A percentile compares a stretch with the other conserved stretches of the same genome.
phyloP scores from a whole-genome alignment of 192 early-diverging fungal genomes.

The Mortierella hygrophila region DNA sequence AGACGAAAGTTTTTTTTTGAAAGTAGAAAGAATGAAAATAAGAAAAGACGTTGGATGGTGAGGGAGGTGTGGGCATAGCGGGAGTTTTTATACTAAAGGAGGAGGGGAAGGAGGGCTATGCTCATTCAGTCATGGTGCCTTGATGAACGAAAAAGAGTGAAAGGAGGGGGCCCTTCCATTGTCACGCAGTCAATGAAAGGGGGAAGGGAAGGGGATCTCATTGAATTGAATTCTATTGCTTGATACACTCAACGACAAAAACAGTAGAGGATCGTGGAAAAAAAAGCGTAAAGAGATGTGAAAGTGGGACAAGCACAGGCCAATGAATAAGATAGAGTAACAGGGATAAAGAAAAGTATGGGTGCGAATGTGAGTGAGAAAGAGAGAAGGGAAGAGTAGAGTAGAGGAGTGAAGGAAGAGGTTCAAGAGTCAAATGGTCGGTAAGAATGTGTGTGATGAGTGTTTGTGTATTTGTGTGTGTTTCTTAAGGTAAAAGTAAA shows the following conservation, averaged over 20 bases:
- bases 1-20: not conserved
- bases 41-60: not conserved
- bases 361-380: not conserved
- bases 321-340: not conserved
- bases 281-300: not conserved
- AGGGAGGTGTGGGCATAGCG: not conserved
- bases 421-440: too few relatives aligned
- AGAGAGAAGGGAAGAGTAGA: not conserved
- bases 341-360: not conserved
- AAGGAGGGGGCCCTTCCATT: not conserved
- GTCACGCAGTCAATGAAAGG: not conserved
- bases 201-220: not conserved
- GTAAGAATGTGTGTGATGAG: not conserved
- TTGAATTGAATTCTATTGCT: not conserved
- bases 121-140: not conserved
- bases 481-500: not conserved
- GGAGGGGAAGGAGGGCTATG: not conserved
- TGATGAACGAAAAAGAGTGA: not conserved
- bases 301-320: not conserved
- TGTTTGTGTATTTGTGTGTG: not conserved
- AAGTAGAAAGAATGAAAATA: not conserved
- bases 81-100: constrained; percentile 1
- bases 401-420: not conserved
- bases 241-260: not conserved
- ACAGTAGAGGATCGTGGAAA: not conserved